phyloP scores from a whole-genome alignment of 495 filamentous ascomycete species.

The Talaromyces liani region DNA sequence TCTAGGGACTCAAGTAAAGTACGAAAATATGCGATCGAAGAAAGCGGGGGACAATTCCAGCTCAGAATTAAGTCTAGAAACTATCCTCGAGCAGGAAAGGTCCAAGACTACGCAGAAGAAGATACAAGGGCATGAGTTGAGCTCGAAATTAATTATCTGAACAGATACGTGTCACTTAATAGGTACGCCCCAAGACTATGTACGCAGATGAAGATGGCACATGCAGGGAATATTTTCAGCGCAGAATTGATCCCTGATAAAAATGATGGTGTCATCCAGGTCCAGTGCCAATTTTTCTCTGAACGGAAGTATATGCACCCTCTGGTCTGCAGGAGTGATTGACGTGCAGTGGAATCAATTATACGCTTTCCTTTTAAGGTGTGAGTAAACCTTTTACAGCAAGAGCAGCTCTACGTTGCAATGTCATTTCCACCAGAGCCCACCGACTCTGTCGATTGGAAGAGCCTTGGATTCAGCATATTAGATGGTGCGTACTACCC shows the following conservation, averaged over 20 bases:
- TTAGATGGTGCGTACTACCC: not conserved
- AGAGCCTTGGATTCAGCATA: not conserved
- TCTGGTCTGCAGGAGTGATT: not conserved
- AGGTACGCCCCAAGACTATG: not conserved
- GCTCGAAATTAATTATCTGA: not conserved
- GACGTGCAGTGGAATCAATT: not conserved
- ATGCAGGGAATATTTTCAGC: not conserved
- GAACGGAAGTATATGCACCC: not conserved
- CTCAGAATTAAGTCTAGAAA: not conserved
- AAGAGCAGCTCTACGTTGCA: not conserved
- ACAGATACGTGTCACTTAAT: not conserved
- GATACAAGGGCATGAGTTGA: not conserved
- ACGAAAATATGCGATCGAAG: not conserved
- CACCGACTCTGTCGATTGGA: not conserved
- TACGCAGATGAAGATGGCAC: not conserved
- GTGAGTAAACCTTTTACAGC: not conserved
- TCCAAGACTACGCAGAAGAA: not conserved
- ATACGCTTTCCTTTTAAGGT: not conserved
- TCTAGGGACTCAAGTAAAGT: not conserved
- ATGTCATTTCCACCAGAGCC: not conserved
- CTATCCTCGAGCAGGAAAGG: not conserved
- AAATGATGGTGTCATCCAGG: not conserved
- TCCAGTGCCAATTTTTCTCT: not conserved
- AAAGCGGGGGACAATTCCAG: not conserved
- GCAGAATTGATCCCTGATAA: not conserved